A percentile compares a stretch with the other conserved stretches of the same genome.
phyloP scores from a whole-genome alignment of 2,329 filamentous ascomycete species.

The Talaromyces verruculosus region DNA sequence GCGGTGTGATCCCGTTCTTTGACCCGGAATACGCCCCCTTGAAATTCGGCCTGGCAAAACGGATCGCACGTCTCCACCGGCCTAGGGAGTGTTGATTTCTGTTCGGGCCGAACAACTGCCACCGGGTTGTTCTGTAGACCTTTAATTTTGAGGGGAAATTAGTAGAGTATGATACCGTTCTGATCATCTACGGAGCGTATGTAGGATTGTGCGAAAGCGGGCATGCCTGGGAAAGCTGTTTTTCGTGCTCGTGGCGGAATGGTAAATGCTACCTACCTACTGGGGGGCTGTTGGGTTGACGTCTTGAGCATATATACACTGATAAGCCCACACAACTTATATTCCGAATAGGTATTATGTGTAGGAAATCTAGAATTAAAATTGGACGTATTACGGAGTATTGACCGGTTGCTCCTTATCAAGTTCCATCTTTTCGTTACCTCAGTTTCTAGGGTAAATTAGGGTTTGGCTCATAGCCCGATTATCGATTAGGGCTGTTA shows the following conservation, averaged over 20 bases:
- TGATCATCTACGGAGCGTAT: neutral
- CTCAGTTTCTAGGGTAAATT: no score
- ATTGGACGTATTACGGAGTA: neutral
- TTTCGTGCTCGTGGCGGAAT: neutral
- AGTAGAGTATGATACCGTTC: neutral
- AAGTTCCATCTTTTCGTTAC: neutral
- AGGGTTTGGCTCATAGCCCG: no score
- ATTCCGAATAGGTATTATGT: neutral
- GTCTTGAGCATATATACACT: neutral
- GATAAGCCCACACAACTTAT: neutral
- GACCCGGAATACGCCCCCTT: slow-evolving; percentile 32
- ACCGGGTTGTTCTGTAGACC: slow-evolving; percentile 22
- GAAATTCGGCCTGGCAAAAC: slow-evolving; percentile 38
- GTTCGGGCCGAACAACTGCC: slow-evolving; percentile 23
- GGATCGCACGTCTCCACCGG: slow-evolving; percentile 29
- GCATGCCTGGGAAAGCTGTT: neutral
- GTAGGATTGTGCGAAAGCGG: neutral
- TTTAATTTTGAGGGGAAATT: slow-evolving; percentile 6
- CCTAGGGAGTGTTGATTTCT: slow-evolving; percentile 33
- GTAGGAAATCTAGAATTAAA: neutral
- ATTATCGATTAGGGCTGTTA: neutral
- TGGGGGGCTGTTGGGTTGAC: neutral
- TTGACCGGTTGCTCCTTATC: neutral
- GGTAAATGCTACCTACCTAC: neutral
- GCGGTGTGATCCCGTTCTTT: slow-evolving; percentile 37